Evolutionary conservation across 495 filamentous ascomycete species (phyloP), one percentile per base, ranked within the genome.

Genomic region (Neurospora tetraspora): DNA sequence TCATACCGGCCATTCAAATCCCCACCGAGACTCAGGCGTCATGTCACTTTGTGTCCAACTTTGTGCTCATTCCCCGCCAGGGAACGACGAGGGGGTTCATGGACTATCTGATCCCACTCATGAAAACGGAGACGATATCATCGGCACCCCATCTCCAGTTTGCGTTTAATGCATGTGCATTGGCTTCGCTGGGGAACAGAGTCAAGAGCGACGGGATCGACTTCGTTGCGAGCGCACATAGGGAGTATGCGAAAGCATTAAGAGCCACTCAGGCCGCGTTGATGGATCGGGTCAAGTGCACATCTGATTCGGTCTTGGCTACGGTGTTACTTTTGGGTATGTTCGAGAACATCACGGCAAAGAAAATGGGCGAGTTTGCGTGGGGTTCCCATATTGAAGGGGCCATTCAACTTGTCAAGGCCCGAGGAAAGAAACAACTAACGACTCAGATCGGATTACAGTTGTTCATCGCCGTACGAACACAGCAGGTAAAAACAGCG

Each of bases 121-220:
- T 89, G 69, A 83, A 86, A 39, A 77, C 82, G 11, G 79, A 87
- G 18, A 86, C 61, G 75, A 34, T 34, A 7, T 65, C 53, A 18
- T 65, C 53, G 27, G 53, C 53, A 65, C 53, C 53, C 23, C 53
- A 65, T 65, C 53, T 65, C 14, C 53, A 65, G 53, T 36, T 87
- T 36, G 87, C 88, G 23, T 90, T 90, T 59, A 83, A 88, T 47
- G 89, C 91, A 2, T 88, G 90, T 71, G 83, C 90, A 23, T 82
- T 90, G 73, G 88, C 87, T 20, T 86, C 85, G 77, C 80, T 80
- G 75, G 83, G 74, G 73, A 89, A 82, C 73, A 77, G 75, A 27
- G 79, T 72, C 77, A 92, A 9, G 81, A 83, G 16, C 80, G 20
- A 71, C 61, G 78, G 78, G 11, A 69, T 45, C n/a, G 71, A 75